Evolutionary conservation across 768 basidiomycete genomes (phyloP), one percentile per base, ranked within the genome.

Genomic region (Ramaria sp.): DNA sequence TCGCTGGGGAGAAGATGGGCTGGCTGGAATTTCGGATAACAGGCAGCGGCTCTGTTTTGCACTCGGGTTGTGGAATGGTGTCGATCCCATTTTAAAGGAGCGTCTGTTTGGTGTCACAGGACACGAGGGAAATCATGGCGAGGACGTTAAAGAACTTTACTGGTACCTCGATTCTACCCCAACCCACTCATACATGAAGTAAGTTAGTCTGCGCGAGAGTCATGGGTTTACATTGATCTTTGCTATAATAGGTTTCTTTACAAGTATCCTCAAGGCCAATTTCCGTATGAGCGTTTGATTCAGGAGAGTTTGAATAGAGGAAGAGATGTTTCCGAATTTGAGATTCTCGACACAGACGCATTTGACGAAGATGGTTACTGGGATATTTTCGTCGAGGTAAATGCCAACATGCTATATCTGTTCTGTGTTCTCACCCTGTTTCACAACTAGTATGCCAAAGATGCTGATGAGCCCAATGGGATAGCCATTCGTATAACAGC

Each of bases 121-220:
- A 7, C 90, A 93, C 66, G 87, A 99, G 74, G 95, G 96, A 47
- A 99, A 99, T 68, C 96, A 99, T 69, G 96, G 96, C 61, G 96
- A 99, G 71, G 96, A 99, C 67, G 93, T 95, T 74, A 98, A 98
- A 71, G 96, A 99, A 67, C 74, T 98, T 30, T 99, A 99, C 70
- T 99, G 95, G 69, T 99, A 99, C 70, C 81, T 99, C 59, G 96
- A 98, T 69, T 95, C 91, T 38, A 97, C 96, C 1, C 96, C 96
- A 38, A 97, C 96, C 1, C 96, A 99, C 66, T 96, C 94, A 6
- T 99, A 98, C 78, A 98, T 99, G 96, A 99, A 99, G 70, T 57
- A n/a, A 49, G 47, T 30, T 27, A 20, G 30, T 9, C 31, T 55
- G 15, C 22, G 7, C 39, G 34, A 54, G 5, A 31, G 46, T 22